phyloP scores from a whole-genome alignment of 441 rosid genomes.

The Pelargonium myrrhifolium region DNA sequence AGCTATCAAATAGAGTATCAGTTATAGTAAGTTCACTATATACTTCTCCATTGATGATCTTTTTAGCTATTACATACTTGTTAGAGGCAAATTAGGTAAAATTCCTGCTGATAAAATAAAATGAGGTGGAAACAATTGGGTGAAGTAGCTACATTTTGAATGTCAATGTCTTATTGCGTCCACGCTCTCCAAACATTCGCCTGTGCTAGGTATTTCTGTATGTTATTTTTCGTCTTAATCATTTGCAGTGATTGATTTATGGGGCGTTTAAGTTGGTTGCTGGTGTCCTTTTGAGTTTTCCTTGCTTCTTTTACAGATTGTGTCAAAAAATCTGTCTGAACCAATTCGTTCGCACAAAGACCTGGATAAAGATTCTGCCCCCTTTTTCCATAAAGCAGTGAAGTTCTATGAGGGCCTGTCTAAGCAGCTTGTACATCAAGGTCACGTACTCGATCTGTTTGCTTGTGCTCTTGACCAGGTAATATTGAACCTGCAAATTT shows the following conservation, averaged over 20 bases:
- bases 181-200: background rate
- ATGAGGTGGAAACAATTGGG: background rate
- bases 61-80: background rate
- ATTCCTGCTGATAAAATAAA: background rate
- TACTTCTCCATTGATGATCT: background rate
- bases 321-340: slow-evolving; percentile 66
- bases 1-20: background rate
- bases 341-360: slow-evolving; percentile 95
- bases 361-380: slow-evolving; percentile 79
- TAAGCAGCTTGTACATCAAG: slow-evolving; percentile 93
- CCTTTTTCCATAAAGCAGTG: slow-evolving; percentile 60
- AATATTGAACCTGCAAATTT: slow-evolving; percentile 6
- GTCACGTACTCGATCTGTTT: slow-evolving; percentile 87
- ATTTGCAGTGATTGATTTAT: background rate
- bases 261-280: background rate
- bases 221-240: slow-evolving; percentile 6
- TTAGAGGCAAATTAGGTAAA: background rate
- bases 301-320: slow-evolving; percentile 43
- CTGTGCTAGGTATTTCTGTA: slow-evolving; percentile 8
- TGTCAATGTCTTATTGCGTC: background rate
- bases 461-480: slow-evolving; percentile 98
- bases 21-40: background rate
- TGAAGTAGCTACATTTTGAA: background rate
- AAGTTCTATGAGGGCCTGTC: slow-evolving; percentile 69
- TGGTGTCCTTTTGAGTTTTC: background rate